Conservation (phyloP, 257 asterid genomes). For the Solanum etuberosum region DNA sequence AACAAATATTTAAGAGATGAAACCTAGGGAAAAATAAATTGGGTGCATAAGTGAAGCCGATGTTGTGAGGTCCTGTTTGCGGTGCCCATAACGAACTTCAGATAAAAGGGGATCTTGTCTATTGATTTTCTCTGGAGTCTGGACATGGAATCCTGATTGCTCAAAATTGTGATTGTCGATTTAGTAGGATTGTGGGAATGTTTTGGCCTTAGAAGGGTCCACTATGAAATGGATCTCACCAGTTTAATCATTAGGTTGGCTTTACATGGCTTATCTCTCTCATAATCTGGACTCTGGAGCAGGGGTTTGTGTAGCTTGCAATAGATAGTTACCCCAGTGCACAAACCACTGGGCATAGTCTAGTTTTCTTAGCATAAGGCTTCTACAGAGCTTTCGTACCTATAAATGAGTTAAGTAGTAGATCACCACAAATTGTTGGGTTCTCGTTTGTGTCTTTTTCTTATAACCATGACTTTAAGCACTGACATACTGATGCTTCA, state of each 20-base stretch:
- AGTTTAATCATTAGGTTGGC: not conserved
- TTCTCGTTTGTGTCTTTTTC: not conserved
- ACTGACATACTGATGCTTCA: not conserved
- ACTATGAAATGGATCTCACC: not conserved
- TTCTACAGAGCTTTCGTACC: not conserved
- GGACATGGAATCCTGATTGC: not conserved
- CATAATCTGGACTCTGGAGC: not conserved
- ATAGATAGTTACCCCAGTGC: not conserved
- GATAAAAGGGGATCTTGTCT: not conserved
- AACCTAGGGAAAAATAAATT: not conserved
- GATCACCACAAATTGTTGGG: not conserved
- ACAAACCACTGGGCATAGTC: not conserved
- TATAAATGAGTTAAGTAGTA: not conserved
- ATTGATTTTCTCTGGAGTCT: not conserved
- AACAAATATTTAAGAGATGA: not conserved
- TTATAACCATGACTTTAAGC: not conserved
- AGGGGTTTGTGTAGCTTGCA: not conserved
- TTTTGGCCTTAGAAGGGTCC: not conserved
- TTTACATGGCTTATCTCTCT: not conserved
- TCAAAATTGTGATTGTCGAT: not conserved
- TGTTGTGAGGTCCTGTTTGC: not conserved
- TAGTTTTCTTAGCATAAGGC: not conserved
- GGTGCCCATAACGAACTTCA: not conserved
- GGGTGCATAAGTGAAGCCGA: not conserved
- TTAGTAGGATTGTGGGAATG: not conserved